These are phyloP conservation scores for Phytophthora parvispora DNA, from an alignment of 352 stramenopile genomes.

Conservation along the genomic window DNA sequence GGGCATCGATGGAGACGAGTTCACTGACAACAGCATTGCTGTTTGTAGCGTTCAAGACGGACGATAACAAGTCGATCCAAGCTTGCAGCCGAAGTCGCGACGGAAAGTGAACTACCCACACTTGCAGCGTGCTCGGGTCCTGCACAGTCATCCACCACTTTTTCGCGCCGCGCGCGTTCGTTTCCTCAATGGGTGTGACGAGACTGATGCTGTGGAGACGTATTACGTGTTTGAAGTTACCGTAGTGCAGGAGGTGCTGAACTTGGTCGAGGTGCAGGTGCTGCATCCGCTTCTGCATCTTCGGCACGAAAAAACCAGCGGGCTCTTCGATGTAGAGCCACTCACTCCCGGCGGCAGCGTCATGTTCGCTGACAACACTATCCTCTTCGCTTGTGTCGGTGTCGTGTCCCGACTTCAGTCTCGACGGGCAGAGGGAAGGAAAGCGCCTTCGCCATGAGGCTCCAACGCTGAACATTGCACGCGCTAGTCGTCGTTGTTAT, in stretches of 20 bases:
- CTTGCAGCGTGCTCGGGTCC: constrained; percentile 58
- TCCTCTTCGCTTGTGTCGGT: constrained; percentile 28
- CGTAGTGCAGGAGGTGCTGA: constrained; percentile 65
- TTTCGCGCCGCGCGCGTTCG: constrained; percentile 23
- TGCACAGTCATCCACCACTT: constrained; percentile 82
- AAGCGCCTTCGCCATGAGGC: constrained; percentile 13
- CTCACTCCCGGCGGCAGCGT: constrained; percentile 38
- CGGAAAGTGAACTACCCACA: constrained; percentile 74
- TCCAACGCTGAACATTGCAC: constrained; percentile 14
- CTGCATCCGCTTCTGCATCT: constrained; percentile 49
- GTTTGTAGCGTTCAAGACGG: constrained; percentile 44
- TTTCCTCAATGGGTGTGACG: constrained; percentile 67
- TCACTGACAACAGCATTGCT: constrained; percentile 52
- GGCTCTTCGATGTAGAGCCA: constrained; percentile 73
- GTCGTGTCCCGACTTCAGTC: constrained; percentile 16
- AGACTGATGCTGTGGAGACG: constrained; percentile 66
- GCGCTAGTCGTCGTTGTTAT: constrained; percentile 2
- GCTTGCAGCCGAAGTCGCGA: constrained; percentile 42
- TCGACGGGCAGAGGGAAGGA: constrained; percentile 6
- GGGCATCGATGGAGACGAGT: constrained; percentile 33
- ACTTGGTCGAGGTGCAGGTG: constrained; percentile 73
- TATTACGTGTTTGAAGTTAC: constrained; percentile 61
- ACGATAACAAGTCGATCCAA: constrained; percentile 56
- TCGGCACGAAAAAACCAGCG: constrained; percentile 54
- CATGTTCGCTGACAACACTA: constrained; percentile 23